phyloP scores from a whole-genome alignment of 2,329 filamentous ascomycete species.

The Xylaria sp. region DNA sequence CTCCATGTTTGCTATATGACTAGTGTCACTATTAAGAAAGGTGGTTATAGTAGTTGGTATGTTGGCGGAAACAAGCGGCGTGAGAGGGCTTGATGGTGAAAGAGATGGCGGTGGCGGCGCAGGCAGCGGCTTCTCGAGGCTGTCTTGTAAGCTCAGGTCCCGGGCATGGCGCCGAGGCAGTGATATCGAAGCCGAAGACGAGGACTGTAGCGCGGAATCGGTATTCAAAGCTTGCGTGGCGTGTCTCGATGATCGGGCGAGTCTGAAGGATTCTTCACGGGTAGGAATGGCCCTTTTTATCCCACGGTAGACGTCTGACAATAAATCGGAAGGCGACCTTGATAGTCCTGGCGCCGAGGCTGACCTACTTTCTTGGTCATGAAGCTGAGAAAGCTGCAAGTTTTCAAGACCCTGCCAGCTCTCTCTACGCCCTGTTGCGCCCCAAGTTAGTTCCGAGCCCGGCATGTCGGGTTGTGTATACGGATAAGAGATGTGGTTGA shows the following conservation, averaged over 20 bases:
- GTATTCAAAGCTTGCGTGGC: constrained; percentile 51
- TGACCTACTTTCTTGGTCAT: constrained; percentile 52
- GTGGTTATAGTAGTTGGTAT: constrained; percentile 44
- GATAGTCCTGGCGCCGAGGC: constrained; percentile 33
- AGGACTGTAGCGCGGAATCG: constrained; percentile 41
- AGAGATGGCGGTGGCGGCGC: constrained; percentile 60
- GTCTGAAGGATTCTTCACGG: constrained; percentile 57
- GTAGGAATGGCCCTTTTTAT: constrained; percentile 60
- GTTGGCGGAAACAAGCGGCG: constrained; percentile 41
- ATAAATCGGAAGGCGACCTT: constrained; percentile 59
- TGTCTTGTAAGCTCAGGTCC: constrained; percentile 65
- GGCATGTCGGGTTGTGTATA: constrained; percentile 39
- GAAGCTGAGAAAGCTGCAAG: constrained; percentile 51
- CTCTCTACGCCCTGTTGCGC: constrained; percentile 45
- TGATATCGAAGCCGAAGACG: constrained; percentile 26
- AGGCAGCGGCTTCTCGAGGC: constrained; percentile 68
- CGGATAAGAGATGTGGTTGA: not conserved
- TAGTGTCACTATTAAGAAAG: constrained; percentile 49
- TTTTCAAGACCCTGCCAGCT: constrained; percentile 55
- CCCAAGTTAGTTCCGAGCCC: constrained; percentile 47
- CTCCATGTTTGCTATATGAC: constrained; percentile 52
- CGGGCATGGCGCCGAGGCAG: constrained; percentile 60
- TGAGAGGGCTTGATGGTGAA: constrained; percentile 50
- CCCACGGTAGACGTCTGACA: constrained; percentile 64
- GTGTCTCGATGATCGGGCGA: constrained; percentile 58